Evolutionary conservation across 1,284 basidiomycete species (phyloP).

Genomic region (Polyporus tsugae): DNA sequence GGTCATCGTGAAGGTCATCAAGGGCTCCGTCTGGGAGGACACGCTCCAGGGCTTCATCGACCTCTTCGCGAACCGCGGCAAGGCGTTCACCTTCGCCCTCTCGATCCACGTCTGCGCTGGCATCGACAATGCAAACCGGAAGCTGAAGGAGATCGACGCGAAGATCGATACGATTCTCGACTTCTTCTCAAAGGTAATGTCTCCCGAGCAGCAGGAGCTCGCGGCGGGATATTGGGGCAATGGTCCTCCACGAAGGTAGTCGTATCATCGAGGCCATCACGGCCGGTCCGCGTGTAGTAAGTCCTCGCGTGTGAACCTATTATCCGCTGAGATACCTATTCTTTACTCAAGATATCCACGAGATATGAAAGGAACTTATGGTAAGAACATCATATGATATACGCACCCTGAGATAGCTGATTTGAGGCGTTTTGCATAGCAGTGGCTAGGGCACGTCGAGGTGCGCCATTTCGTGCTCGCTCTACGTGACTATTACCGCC

Average conservation of each 20-base stretch:
- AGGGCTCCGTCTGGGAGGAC: conserved; percentile 47
- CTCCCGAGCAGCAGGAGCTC: conserved; percentile 31
- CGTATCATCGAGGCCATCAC: conserved; percentile 38
- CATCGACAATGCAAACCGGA: conserved; percentile 45
- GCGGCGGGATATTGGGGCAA: too few relatives aligned
- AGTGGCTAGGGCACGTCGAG: conserved; percentile 46
- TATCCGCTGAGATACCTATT: not conserved
- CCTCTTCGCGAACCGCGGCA: conserved; percentile 44
- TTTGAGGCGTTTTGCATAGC: conserved; percentile 29
- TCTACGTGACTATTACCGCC: conserved; percentile 44
- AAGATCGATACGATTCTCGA: conserved; percentile 28
- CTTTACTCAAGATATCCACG: conserved; percentile 26
- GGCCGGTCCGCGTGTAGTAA: conserved; percentile 38
- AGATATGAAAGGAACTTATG: conserved; percentile 43
- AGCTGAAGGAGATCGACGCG: conserved; percentile 41
- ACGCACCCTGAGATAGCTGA: not conserved
- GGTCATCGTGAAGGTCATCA: conserved; percentile 47
- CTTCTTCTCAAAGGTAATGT: conserved; percentile 25
- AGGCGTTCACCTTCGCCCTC: conserved; percentile 44
- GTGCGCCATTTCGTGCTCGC: conserved; percentile 46
- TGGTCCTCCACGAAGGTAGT: conserved; percentile 36
- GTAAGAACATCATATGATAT: conserved; percentile 16
- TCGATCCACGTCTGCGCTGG: conserved; percentile 44
- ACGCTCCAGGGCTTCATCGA: conserved; percentile 44
- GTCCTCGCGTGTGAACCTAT: not conserved